Conservation (phyloP, 1,284 basidiomycete genomes). For the Sphaerobolus stellatus region DNA sequence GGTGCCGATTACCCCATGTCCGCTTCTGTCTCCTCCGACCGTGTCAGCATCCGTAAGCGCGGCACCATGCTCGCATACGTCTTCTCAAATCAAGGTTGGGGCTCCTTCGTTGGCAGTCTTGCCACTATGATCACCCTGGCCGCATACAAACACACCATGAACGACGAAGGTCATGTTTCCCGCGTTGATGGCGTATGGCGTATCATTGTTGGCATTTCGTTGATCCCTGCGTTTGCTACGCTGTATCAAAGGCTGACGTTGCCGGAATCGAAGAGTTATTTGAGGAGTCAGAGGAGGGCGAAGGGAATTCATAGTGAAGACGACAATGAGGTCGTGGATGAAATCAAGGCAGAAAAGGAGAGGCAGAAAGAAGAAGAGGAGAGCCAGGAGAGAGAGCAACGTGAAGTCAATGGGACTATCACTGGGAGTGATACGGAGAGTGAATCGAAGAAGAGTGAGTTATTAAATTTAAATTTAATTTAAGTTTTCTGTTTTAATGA, state of each 20-base stretch:
- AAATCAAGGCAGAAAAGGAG: not conserved
- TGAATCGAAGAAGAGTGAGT: too few relatives aligned
- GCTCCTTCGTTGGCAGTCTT: conserved; percentile 64
- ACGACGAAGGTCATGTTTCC: conserved; percentile 51
- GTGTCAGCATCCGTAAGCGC: conserved; percentile 65
- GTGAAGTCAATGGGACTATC: too few relatives aligned
- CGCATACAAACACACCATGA: conserved; percentile 67
- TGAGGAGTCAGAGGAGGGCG: conserved; percentile 34
- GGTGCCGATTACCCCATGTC: conserved; percentile 86
- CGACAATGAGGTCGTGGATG: not conserved
- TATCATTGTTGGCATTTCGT: conserved; percentile 49
- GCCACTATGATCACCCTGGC: conserved; percentile 68
- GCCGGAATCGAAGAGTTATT: conserved; percentile 54
- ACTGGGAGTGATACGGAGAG: too few relatives aligned
- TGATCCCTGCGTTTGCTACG: conserved; percentile 58
- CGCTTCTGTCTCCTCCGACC: conserved; percentile 68
- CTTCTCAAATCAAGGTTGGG: conserved; percentile 77
- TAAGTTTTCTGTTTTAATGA: too few relatives aligned
- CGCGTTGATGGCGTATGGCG: conserved; percentile 68
- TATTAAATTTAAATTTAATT: too few relatives aligned
- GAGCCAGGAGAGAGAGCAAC: conserved; percentile 4
- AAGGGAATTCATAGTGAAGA: not conserved
- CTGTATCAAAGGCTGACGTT: conserved; percentile 75
- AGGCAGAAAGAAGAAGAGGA: conserved; percentile 9
- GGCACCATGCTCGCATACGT: conserved; percentile 75